Conservation (phyloP, 768 basidiomycete genomes). For the Psilocybe tampanensis region DNA sequence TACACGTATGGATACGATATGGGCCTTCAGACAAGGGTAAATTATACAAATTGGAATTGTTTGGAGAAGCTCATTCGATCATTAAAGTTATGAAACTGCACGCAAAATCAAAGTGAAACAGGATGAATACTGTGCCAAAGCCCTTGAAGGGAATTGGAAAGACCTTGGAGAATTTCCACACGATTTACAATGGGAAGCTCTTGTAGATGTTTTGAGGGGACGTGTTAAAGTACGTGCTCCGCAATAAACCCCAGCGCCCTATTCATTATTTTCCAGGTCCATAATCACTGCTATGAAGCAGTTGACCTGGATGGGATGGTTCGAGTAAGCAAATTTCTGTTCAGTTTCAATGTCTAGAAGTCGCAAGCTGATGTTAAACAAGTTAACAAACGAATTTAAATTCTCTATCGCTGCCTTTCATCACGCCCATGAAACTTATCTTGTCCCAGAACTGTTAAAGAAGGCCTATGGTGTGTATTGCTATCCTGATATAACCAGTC, state of each 20-base stretch:
- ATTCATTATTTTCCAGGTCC: slow-evolving; percentile 35
- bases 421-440: slow-evolving; percentile 79
- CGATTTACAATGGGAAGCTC: slow-evolving; percentile 71
- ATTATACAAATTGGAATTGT: slow-evolving; percentile 1
- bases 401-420: slow-evolving; percentile 79
- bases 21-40: slow-evolving; percentile 64
- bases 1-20: slow-evolving; percentile 66
- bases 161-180: slow-evolving; percentile 61
- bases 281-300: slow-evolving; percentile 61
- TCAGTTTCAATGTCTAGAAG: too few relatives aligned
- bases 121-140: slow-evolving; percentile 62
- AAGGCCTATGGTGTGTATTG: slow-evolving; percentile 58
- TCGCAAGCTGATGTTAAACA: not conserved
- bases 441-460: slow-evolving; percentile 83
- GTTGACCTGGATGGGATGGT: slow-evolving; percentile 74
- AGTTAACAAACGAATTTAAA: slow-evolving; percentile 34
- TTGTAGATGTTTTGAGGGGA: slow-evolving; percentile 78
- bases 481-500: not conserved
- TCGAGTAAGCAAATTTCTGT: slow-evolving; percentile 39
- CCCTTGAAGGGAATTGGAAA: slow-evolving; percentile 47
- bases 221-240: slow-evolving; percentile 57
- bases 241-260: not conserved
- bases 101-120: slow-evolving; percentile 62
- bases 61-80: slow-evolving; percentile 27
- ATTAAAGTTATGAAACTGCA: slow-evolving; percentile 58